Evolutionary conservation across 2,329 filamentous ascomycete genomes (phyloP).

Genomic region (Bipolaris cookei): DNA sequence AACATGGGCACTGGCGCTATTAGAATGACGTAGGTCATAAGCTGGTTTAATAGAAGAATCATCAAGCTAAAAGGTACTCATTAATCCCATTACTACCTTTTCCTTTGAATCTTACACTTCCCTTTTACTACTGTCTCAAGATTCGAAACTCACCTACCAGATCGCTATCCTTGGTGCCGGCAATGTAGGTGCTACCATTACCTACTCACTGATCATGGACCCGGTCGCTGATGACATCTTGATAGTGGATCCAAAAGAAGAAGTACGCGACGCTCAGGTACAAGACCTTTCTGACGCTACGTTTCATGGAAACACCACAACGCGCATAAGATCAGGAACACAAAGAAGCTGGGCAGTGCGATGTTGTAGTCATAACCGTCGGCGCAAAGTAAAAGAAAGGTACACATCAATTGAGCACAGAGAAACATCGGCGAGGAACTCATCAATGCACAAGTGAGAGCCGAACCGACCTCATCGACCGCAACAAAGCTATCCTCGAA

Average conservation of each 20-base stretch:
- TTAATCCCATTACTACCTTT: background rate
- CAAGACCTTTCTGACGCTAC: constrained; percentile 27
- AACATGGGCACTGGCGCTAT: constrained; percentile 19
- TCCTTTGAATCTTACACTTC: background rate
- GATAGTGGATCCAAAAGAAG: constrained; percentile 30
- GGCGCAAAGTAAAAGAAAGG: constrained; percentile 33
- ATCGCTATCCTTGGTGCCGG: constrained; percentile 34
- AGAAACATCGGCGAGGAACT: background rate
- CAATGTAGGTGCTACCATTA: constrained; percentile 32
- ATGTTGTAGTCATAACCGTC: constrained; percentile 29
- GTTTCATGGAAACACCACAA: constrained; percentile 29
- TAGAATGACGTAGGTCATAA: constrained; percentile 21
- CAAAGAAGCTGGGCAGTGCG: constrained; percentile 32
- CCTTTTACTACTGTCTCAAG: constrained; percentile 1
- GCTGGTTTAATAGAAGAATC: constrained; percentile 1
- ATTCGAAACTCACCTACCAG: constrained; percentile 26
- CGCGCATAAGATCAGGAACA: constrained; percentile 25
- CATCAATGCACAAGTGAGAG: constrained; percentile 19
- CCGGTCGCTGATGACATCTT: constrained; percentile 27
- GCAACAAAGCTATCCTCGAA: constrained; percentile 31
- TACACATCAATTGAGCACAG: background rate
- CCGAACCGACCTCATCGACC: constrained; percentile 28
- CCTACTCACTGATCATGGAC: constrained; percentile 34
- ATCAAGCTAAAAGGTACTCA: background rate
- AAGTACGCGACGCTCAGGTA: constrained; percentile 29